Base-by-base conservation (phyloP, 2,329 filamentous ascomycete genomes). In the Aspergillus sp. region DNA sequence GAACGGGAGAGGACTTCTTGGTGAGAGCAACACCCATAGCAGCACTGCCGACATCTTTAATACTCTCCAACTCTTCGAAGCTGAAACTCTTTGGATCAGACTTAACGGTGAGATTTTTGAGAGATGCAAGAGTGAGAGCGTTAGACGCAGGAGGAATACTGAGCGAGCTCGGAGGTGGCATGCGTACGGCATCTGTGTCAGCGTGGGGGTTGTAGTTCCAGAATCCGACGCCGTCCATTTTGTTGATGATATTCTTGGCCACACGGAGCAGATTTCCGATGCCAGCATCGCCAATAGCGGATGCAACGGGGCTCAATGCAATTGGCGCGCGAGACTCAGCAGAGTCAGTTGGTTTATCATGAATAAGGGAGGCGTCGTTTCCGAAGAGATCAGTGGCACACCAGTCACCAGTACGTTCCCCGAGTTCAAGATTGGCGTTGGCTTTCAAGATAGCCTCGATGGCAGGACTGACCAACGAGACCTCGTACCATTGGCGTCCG, bases 401-500 rank as follows among this genome's bases (percentile, higher is more conserved):
- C 71, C 75, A 77, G 24, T 71, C 65, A 2, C 67, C 58, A 0
- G 72, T 75, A 10, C 67, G 61, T 18, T 76, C 68, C 1, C 77
- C 77, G 1, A 77, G 52, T 50, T 74, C 69, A 11, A 78, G 58
- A 32, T 65, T 39, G 11, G 58, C 55, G 36, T 80, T 79, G 9
- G 69, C 51, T 16, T 66, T 60, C 18, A 80, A 62, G 0, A 73
- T 62, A 4, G 69, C 57, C 26, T 77, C 72, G n/a, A 80, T 71
- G 2, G 63, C 59, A 4, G 69, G 65, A 55, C 75, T 76, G 9
- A 75, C 63, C 11, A 80, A 59, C 1, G 77, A 77, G 3, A 71
- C 67, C 52, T 79, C 75, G 59, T 75, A 78, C 73, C 77, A 78
- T 3, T 75, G 67, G 6, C 70, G 67, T 14, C 70, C 71, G 4